Base-by-base conservation (phyloP, 495 filamentous ascomycete species). In the Hypomontagnella submonticulosa region DNA sequence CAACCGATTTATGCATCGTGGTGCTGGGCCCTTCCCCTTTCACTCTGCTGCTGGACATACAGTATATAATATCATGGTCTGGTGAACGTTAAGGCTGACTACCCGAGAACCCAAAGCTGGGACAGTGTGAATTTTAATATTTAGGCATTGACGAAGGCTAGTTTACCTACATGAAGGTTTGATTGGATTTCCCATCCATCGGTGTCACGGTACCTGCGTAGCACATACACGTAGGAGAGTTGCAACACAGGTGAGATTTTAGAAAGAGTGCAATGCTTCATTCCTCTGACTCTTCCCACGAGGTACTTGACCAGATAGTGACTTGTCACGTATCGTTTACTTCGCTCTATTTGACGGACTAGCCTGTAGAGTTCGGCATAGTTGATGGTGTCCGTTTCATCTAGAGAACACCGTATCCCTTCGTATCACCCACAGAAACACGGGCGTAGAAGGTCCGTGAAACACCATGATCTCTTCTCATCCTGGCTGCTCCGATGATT, bases 361-460 rank as follows among this genome's bases (percentile, higher is more conserved):
- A 19, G 1, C 0, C 50, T 19, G n/a, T 11, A 41, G 15, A 38
- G 13, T 41, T 18, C 9, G 27, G 16, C 27, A 16, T 23, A 11
- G 9, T 30, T 51, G 19, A 37, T 49, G 44, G 19, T 50, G 36
- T 2, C 20, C 16, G n/a, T 56, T 30, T 37, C 38, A 61, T 53
- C 48, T 43, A 38, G 33, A 48, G 33, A 34, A 5, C 20, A 41
- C 49, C 20, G 20, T 19, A 38, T 40, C 18, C 27, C 34, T 33
- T 48, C 32, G 49, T 27, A 27, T 27, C 23, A 27, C 23, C 23
- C 23, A 2, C 3, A 27, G 23, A 27, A 6, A 27, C 6, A 3
- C 23, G 23, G 23, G 6, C 6, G 23, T 27, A 27, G 23, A 27
- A 3, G 23, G 23, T 6, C 23, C 23, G 23, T 27, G 23, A 27